Base-by-base conservation (phyloP, 139 green algal species). In the Nannochloris sp. region DNA sequence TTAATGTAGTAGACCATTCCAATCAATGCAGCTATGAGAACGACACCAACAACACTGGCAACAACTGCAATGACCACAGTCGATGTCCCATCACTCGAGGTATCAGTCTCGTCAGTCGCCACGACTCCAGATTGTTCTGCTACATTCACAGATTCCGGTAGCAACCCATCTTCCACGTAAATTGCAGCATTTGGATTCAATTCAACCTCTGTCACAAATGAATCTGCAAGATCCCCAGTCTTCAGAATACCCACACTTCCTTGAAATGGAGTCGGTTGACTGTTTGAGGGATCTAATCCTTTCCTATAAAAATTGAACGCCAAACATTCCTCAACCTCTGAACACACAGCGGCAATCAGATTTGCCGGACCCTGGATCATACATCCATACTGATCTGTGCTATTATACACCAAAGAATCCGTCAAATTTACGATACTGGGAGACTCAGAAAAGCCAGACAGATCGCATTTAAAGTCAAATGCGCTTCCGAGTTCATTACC, bases 401-500 rank as follows among this genome's bases (percentile, higher is more conserved):
- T 25, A 12, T 53, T 53, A 7, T 19, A 19, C n/a, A 25, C 11
- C 16, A 53, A 21, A 10, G 16, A 9, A 53, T 25, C n/a, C 18
- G 46, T 53, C 46, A 25, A 40, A 40, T 40, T 40, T 9, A 40
- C 34, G 34, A 40, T 40, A 40, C 34, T 40, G 34, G 34, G 34
- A 2, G 34, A 40, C 34, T 40, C 34, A 11, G 9, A 9, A 40
- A 40, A 40, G 34, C 34, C 34, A 40, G 34, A 58, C 4, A 15
- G 24, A 2, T 63, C 3, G 64, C 70, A 77, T 21, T 44, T 23
- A 36, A 67, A 77, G 57, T 69, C 68, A 63, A 62, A 73, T 25
- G 19, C 27, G 16, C 49, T 57, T 3, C 64, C 64, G 31, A 77
- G 48, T 51, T 77, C 68, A 46, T 43, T 48, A 4, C 70, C 70